Evolutionary conservation across 2,329 filamentous ascomycete species (phyloP), one percentile per base, ranked within the genome.

Genomic region (Hymenoscyphus salicellus): DNA sequence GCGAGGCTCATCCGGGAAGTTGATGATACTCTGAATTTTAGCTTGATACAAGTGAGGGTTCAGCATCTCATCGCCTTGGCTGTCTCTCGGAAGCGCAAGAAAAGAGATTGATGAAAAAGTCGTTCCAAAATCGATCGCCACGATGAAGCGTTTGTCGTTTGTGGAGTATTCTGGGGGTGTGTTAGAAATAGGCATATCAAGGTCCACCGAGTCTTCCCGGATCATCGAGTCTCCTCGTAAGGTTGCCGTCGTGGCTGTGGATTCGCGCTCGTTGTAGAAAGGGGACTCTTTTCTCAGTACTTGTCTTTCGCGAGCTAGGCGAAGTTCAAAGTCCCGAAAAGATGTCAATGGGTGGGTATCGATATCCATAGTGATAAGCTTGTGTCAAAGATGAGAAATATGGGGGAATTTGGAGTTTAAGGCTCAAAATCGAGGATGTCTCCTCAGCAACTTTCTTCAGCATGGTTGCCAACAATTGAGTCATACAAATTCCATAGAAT

Each of bases 41-140:
- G 20, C n/a, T 7, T 23, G 10, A n/a, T 20, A 23, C 20, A 23
- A 2, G 43, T 49, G 7, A 20, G 43, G 14, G 26, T 65, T 58
- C 17, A 36, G 16, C 28, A 23, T 55, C 17, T 38, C 43, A n/a
- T 64, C 17, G 38, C 14, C n/a, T 28, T n/a, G 26, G 20, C 55
- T 56, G 23, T 64, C 41, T 28, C 58, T 61, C 23, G 49, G 64
- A 6, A 55, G 43, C 30, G 56, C 41, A 11, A 59, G 28, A 56
- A 62, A 66, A 14, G 65, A 58, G 41, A 66, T 60, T 20, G 65
- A 62, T 5, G 65, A 66, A 33, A 66, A 66, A 1, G 65, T 66
- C 16, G 65, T 66, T 46, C 65, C 65, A 49, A 66, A 66, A 36
- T 66, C 65, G 33, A 59, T 57, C 5, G 63, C 60, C 17, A 65